These are phyloP conservation scores for Eurotiales sp. DNA, from an alignment of 2,329 filamentous ascomycete genomes.

Conservation along the genomic window DNA sequence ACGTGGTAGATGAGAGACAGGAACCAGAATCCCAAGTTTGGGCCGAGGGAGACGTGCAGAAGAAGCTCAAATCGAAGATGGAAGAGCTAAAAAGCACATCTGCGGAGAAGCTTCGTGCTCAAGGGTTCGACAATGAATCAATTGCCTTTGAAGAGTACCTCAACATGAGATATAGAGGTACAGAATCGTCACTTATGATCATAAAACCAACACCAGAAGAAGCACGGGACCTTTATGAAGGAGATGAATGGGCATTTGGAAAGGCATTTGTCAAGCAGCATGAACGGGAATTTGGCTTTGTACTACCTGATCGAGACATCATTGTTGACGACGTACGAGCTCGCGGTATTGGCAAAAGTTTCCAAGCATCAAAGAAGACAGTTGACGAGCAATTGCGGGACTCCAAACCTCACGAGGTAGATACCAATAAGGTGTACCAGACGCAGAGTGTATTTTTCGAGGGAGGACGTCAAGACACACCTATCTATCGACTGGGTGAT, in stretches of 20 bases:
- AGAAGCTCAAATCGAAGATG: constrained; percentile 69
- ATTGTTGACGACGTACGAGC: constrained; percentile 88
- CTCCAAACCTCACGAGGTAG: constrained; percentile 57
- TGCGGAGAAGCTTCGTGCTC: constrained; percentile 61
- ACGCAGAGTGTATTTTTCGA: constrained; percentile 76
- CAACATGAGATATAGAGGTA: constrained; percentile 88
- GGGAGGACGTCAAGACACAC: constrained; percentile 70
- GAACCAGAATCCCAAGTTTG: constrained; percentile 61
- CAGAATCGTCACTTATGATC: constrained; percentile 88
- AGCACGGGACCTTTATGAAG: constrained; percentile 55
- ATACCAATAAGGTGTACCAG: constrained; percentile 62
- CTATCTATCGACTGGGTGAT: constrained; percentile 77
- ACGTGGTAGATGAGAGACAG: constrained; percentile 83
- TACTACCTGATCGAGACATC: constrained; percentile 76
- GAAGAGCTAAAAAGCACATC: constrained; percentile 75
- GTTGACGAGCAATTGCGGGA: constrained; percentile 78
- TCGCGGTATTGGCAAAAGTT: constrained; percentile 84
- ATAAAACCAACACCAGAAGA: constrained; percentile 67
- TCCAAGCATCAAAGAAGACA: constrained; percentile 72
- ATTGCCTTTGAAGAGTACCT: constrained; percentile 88
- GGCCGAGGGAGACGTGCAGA: constrained; percentile 55
- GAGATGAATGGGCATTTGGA: constrained; percentile 76
- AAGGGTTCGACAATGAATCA: constrained; percentile 72
- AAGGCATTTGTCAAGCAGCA: constrained; percentile 83
- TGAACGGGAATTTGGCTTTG: constrained; percentile 90